These are phyloP conservation scores for Ogataea ganodermae DNA, from an alignment of 805 yeast genomes.

Conservation along the genomic window DNA sequence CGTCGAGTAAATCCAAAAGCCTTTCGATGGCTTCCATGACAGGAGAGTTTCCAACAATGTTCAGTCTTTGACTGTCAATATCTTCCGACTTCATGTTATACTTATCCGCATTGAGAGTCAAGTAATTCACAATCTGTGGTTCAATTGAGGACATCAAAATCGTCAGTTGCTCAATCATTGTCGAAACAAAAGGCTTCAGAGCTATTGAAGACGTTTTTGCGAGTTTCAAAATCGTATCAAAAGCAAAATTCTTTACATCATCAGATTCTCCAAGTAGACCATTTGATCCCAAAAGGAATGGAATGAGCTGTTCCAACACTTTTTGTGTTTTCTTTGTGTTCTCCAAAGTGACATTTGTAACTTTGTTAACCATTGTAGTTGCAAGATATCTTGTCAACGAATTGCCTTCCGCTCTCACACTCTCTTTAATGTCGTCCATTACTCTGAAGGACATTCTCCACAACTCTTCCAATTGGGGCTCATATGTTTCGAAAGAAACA, in stretches of 20 bases:
- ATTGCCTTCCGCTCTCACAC: conserved; percentile 81
- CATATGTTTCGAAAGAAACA: conserved; percentile 55
- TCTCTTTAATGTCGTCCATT: conserved; percentile 92
- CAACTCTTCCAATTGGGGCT: conserved; percentile 56
- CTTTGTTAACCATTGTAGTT: conserved; percentile 56
- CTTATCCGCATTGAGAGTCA: conserved; percentile 85
- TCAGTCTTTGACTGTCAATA: conserved; percentile 76
- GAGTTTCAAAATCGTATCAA: conserved; percentile 71
- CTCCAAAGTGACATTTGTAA: conserved; percentile 46
- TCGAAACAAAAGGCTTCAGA: conserved; percentile 67
- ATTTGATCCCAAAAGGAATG: conserved; percentile 74
- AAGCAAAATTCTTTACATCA: conserved; percentile 75
- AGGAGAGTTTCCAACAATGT: conserved; percentile 78
- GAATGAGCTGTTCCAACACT: conserved; percentile 62
- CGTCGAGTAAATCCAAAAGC: conserved; percentile 60
- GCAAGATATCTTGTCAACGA: conserved; percentile 69
- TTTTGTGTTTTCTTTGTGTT: conserved; percentile 42
- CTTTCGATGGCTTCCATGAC: conserved; percentile 84
- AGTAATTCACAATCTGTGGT: conserved; percentile 85
- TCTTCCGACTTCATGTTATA: conserved; percentile 71
- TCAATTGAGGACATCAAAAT: conserved; percentile 81
- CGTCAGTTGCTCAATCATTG: conserved; percentile 67
- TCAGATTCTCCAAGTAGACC: conserved; percentile 86
- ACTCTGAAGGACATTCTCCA: conserved; percentile 89
- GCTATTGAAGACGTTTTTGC: conserved; percentile 64